Base-by-base conservation (phyloP, 116 monocot species). In the Posidonia oceanica region DNA sequence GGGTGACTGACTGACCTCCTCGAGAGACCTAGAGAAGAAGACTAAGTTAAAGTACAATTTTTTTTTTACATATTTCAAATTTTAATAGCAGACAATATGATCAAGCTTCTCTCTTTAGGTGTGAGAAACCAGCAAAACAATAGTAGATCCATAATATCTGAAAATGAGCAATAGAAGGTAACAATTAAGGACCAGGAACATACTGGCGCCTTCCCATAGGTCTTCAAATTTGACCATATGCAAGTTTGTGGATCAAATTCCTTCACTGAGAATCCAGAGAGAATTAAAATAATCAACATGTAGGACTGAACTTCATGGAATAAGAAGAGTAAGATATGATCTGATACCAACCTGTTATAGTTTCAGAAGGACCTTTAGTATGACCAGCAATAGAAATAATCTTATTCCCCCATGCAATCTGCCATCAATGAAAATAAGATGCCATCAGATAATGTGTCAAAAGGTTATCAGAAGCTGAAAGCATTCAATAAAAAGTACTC, bases 131-230 rank as follows among this genome's bases (percentile, higher is more conserved):
- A 48, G 7, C 1, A 12, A 48, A 48, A 48, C 48, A 10, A 48
- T 48, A 48, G 7, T 48, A 48, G 7, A 6, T 48, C 12, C n/a
- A 66, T 11, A n/a, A 39, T 65, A 39, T 42, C 36, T 3, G 39
- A 13, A 41, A 11, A 44, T 18, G 21, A 66, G 29, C 29, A 41
- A 66, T 6, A 64, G 39, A 64, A 41, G n/a, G 38, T n/a, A 66
- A n/a, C 40, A 42, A 66, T 60, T 0, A 23, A 29, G 16, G 66
- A 66, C 7, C 16, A 18, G 12, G 44, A 5, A 65, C 18, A 53
- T 88, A 99, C 99, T 84, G 99, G 99, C 67, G 94, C 73, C 67
- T 86, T 88, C 69, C 99, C 99, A 70, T 90, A 99, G 52, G 94
- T 86, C 72, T 83, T 90, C 74, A 93, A 72, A 74, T 75, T 82